A percentile compares a stretch with the other conserved stretches of the same genome.
Conservation (phyloP, 1,284 basidiomycete species). For the Coniophora puteana region DNA sequence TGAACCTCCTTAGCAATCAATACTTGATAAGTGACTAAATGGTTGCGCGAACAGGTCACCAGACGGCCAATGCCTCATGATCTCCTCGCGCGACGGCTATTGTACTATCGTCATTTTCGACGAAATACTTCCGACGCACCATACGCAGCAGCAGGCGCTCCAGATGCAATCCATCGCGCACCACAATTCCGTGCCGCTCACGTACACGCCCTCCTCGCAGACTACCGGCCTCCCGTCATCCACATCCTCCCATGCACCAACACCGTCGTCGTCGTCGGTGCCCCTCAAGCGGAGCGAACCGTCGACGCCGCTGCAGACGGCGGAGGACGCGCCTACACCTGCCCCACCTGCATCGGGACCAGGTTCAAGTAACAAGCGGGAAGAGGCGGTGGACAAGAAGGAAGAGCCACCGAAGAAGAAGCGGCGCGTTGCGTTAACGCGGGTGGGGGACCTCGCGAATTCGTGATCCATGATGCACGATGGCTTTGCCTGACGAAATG, state of each 20-base stretch:
- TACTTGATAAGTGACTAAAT: too few relatives aligned
- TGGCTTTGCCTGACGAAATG: constrained; percentile 3
- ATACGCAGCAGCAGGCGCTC: constrained; percentile 84
- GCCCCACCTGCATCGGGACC: constrained; percentile 9
- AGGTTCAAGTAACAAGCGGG: constrained; percentile 10
- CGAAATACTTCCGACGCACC: constrained; percentile 83
- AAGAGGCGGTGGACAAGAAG: constrained; percentile 24
- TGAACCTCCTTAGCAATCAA: constrained; percentile 3
- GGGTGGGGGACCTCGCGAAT: constrained; percentile 66
- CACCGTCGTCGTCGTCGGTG: constrained; percentile 40
- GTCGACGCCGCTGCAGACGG: constrained; percentile 48
- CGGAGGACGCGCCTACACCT: constrained; percentile 18
- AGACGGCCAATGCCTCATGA: constrained; percentile 90
- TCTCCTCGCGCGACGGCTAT: constrained; percentile 94
- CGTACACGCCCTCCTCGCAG: constrained; percentile 37
- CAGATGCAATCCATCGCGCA: constrained; percentile 87
- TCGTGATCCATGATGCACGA: constrained; percentile 28
- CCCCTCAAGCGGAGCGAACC: constrained; percentile 53
- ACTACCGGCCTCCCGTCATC: too few relatives aligned
- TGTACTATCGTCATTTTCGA: constrained; percentile 92
- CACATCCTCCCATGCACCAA: too few relatives aligned
- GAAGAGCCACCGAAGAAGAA: constrained; percentile 82
- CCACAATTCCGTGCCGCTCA: constrained; percentile 67
- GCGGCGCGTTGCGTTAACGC: constrained; percentile 77
- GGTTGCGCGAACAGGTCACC: constrained; percentile 66